Evolutionary conservation across 2,329 filamentous ascomycete species (phyloP).

Genomic region (Coniosporium tulheliwenetii): DNA sequence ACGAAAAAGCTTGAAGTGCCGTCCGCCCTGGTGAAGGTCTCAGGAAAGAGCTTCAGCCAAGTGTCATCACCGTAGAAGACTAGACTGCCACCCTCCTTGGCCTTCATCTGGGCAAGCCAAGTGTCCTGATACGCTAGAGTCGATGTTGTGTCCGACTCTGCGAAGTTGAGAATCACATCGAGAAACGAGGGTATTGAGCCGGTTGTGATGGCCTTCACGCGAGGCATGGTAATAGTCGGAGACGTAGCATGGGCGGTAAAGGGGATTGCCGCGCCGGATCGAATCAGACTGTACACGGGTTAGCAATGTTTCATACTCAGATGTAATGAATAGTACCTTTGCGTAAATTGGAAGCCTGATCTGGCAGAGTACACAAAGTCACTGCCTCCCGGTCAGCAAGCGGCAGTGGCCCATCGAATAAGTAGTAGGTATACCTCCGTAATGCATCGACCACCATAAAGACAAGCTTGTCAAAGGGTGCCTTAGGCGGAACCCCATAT

Average conservation of each 20-base stretch:
- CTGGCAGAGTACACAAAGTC: conserved; percentile 78
- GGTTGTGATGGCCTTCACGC: conserved; percentile 92
- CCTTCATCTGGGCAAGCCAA: conserved; percentile 87
- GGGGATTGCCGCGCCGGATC: conserved; percentile 67
- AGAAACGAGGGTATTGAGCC: conserved; percentile 97
- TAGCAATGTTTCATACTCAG: conserved; percentile 6
- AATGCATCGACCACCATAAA: conserved; percentile 98
- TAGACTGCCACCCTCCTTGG: conserved; percentile 53
- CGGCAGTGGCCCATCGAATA: background rate
- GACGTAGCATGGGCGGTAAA: conserved; percentile 95
- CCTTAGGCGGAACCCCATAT: conserved; percentile 40
- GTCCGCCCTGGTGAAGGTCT: conserved; percentile 71
- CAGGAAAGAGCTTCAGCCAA: conserved; percentile 92
- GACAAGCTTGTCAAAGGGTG: conserved; percentile 75
- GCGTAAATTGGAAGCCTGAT: conserved; percentile 77
- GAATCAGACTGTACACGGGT: conserved; percentile 50
- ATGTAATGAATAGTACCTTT: conserved; percentile 42
- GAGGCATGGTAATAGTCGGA: conserved; percentile 95
- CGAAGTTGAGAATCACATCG: conserved; percentile 91
- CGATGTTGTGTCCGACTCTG: conserved; percentile 83
- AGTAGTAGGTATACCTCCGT: conserved; percentile 48
- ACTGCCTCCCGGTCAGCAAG: conserved; percentile 31
- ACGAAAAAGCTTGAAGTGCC: conserved; percentile 98
- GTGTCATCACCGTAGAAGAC: conserved; percentile 97
- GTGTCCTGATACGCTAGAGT: conserved; percentile 81